phyloP scores from a whole-genome alignment of 23 red algal genomes.

The Cyanidiococcus yangmingshanensis region DNA sequence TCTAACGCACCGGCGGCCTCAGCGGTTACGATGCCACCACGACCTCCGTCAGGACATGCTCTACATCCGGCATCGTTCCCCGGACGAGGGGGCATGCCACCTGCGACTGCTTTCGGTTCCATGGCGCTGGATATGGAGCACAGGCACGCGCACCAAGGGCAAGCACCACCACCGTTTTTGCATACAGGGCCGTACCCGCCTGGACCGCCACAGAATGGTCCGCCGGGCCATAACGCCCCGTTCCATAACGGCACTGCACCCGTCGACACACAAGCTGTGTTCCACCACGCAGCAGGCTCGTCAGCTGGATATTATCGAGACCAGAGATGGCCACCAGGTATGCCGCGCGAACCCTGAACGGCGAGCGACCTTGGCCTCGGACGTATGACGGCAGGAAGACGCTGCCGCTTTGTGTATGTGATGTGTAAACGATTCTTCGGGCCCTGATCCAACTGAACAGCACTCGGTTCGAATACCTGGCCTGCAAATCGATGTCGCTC shows the following conservation, averaged over 20 bases:
- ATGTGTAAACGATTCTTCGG: too few species aligned
- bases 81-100: background rate
- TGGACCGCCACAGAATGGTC: background rate
- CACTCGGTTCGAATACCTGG: too few species aligned
- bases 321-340: background rate
- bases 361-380: too few species aligned
- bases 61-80: background rate
- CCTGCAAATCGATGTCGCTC: too few species aligned
- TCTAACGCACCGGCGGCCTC: too few species aligned
- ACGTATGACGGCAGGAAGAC: too few species aligned
- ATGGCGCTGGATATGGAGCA: background rate
- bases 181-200: background rate
- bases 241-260: background rate
- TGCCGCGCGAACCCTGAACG: background rate
- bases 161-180: background rate
- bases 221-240: background rate
- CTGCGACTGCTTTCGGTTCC: background rate
- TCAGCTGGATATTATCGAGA: background rate
- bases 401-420: too few species aligned
- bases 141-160: background rate
- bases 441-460: too few species aligned
- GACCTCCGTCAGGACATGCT: background rate
- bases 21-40: too few species aligned
- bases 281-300: background rate
- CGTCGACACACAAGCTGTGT: background rate